Percentiles rank a stretch among this genome's conserved stretches.
Conservation (phyloP, 257 asterid genomes). For the Parsonsia alboflavescens region DNA sequence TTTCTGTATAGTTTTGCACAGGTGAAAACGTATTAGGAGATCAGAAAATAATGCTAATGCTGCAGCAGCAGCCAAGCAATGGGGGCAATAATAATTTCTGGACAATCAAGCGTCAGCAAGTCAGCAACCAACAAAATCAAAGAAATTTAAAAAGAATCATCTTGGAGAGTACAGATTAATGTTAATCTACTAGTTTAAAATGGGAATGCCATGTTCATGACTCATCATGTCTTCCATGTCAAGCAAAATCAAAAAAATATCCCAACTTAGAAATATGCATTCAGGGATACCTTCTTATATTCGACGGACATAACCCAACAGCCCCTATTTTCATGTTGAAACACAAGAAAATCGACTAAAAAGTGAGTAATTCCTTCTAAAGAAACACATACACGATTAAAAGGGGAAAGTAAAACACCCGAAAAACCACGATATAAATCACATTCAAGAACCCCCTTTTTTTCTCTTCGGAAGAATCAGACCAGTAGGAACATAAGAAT, state of each 20-base stretch:
- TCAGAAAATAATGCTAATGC: slow-evolving; percentile 12
- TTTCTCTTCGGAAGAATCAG: background rate
- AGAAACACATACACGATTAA: background rate
- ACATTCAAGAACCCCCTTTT: slow-evolving; percentile 7
- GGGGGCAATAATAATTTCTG: background rate
- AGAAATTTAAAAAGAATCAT: slow-evolving; percentile 37
- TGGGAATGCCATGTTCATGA: slow-evolving; percentile 15
- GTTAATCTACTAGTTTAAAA: slow-evolving; percentile 23
- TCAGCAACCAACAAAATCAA: slow-evolving; percentile 51
- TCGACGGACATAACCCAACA: slow-evolving; percentile 59
- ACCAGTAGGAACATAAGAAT: slow-evolving; percentile 10
- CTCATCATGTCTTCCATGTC: slow-evolving; percentile 27
- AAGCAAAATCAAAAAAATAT: slow-evolving; percentile 20
- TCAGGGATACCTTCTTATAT: slow-evolving; percentile 1
- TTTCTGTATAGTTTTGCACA: slow-evolving; percentile 28
- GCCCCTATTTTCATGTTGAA: slow-evolving; percentile 44
- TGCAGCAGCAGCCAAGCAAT: background rate
- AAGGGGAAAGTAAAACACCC: slow-evolving; percentile 7
- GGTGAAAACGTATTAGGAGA: slow-evolving; percentile 27
- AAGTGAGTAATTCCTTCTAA: slow-evolving; percentile 15
- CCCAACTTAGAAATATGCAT: background rate
- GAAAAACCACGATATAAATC: background rate
- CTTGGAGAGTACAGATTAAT: slow-evolving; percentile 21
- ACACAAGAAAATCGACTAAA: slow-evolving; percentile 26
- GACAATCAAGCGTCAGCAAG: slow-evolving; percentile 25